Evolutionary conservation across 305 asterid species (phyloP).

Genomic region (Solanum hybrid): DNA sequence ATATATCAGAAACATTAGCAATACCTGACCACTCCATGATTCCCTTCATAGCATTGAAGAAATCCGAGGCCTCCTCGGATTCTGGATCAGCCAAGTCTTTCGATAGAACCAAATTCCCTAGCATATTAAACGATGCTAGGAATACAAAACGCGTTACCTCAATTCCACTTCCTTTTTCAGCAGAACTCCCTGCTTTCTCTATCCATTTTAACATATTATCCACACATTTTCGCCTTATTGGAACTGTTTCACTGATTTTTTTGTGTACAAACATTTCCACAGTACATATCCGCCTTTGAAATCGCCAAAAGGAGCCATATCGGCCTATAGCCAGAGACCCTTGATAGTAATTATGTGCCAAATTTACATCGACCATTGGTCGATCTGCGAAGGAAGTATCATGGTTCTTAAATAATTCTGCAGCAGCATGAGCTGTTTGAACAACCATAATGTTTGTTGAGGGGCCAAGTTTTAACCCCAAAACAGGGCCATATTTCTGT

Average conservation of each 20-base stretch:
- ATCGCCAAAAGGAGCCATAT: neutral
- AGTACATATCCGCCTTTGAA: neutral
- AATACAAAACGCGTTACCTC: neutral
- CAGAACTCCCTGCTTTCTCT: neutral
- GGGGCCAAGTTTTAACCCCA: neutral
- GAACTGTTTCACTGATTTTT: neutral
- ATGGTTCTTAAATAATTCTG: slow-evolving; percentile 19
- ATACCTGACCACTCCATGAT: neutral
- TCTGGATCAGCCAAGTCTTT: neutral
- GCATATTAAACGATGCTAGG: neutral
- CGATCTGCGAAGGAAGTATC: slow-evolving; percentile 9
- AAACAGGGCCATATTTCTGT: neutral
- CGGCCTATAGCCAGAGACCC: neutral
- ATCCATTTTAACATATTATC: slow-evolving; percentile 5
- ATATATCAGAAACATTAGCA: neutral
- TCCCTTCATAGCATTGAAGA: neutral
- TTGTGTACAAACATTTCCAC: neutral
- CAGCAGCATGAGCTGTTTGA: neutral
- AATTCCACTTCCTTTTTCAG: neutral
- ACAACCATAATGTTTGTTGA: slow-evolving; percentile 15
- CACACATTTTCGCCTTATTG: neutral
- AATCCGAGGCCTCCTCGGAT: neutral
- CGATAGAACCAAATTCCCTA: neutral
- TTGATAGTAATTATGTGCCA: neutral
- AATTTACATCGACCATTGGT: neutral